Evolutionary conservation across 164 flowering plant species (phyloP).

Genomic region (Nymphaea thermarum): DNA sequence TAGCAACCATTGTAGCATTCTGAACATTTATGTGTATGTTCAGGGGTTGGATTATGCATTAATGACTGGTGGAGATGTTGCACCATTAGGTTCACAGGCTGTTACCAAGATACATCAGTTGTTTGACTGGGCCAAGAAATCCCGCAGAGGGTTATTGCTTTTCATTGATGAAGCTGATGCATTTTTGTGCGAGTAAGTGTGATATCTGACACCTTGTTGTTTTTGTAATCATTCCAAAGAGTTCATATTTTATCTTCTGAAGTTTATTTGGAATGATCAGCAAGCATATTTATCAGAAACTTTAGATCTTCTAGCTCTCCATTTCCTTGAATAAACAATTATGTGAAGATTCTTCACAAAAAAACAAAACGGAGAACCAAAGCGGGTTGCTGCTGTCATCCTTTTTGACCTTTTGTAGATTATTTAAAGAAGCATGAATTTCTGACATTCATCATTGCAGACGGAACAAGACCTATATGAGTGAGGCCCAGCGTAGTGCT

Average conservation of each 20-base stretch:
- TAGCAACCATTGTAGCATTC: background rate
- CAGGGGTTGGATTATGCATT: slow-evolving; percentile 97
- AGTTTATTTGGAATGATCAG: too few species aligned
- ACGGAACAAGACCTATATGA: slow-evolving; percentile 95
- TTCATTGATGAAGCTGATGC: slow-evolving; percentile 99
- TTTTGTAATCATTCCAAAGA: too few species aligned
- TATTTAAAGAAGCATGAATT: too few species aligned
- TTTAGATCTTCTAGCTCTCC: too few species aligned
- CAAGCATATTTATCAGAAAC: too few species aligned
- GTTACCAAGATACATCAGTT: slow-evolving; percentile 96
- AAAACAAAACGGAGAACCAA: background rate
- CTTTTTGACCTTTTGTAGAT: background rate
- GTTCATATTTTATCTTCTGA: too few species aligned
- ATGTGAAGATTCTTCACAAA: background rate
- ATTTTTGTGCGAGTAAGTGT: slow-evolving; percentile 93
- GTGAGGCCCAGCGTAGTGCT: slow-evolving; percentile 98
- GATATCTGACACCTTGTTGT: background rate
- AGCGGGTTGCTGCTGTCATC: background rate
- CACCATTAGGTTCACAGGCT: slow-evolving; percentile 93
- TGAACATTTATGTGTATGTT: background rate
- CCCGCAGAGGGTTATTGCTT: slow-evolving; percentile 71
- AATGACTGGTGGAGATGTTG: slow-evolving; percentile 99
- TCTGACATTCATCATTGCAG: slow-evolving; percentile 23
- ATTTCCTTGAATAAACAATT: background rate
- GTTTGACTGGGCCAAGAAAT: slow-evolving; percentile 94